Base-by-base conservation (phyloP, 257 asterid genomes). In the Cruciata laevipes region DNA sequence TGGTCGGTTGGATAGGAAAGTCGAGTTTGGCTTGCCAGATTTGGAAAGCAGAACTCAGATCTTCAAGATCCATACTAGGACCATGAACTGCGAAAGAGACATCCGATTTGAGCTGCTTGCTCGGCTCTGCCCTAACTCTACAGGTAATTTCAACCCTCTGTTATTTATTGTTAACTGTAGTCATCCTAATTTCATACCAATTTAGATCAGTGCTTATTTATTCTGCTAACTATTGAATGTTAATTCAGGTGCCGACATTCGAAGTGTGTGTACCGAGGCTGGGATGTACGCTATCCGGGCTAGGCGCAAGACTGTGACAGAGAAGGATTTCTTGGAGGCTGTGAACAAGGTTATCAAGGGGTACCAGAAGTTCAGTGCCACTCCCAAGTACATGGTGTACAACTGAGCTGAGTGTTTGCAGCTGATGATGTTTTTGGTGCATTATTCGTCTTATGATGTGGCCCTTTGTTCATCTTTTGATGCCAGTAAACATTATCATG, bases 241-340 rank as follows among this genome's bases (percentile, higher is more conserved):
- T 40, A 56, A 24, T 5, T 56, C 73, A 91, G 98, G 98, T 57
- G 98, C 97, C 4, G 98, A 92, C 42, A 91, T 91, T 61, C 74
- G 98, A 67, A 91, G 98, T 31, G 98, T 89, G 73, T 91, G 98
- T 83, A 91, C 97, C 0, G 98, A 89, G 80, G 98, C 98, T 4
- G 98, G 98, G 40, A 92, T 92, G 98, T 89, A 73, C 53, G 97
- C 98, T 3, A 92, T 92, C 35, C 78, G 97, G 31, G 97, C 98
- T 11, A 75, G 98, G 74, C 86, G 97, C 75, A 92, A 92, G 78
- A 92, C 98, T 0, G 98, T 92, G 10, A 92, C 98, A 0, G 98
- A 92, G 89, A 91, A 89, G 75, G 98, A 92, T 74, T 92, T 92
- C 38, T 82, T 92, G 3, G 98, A 92, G 71, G 98, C 98, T 1